These are phyloP conservation scores for Ogataea saltuana DNA, from an alignment of 805 yeast species.

Conservation along the genomic window DNA sequence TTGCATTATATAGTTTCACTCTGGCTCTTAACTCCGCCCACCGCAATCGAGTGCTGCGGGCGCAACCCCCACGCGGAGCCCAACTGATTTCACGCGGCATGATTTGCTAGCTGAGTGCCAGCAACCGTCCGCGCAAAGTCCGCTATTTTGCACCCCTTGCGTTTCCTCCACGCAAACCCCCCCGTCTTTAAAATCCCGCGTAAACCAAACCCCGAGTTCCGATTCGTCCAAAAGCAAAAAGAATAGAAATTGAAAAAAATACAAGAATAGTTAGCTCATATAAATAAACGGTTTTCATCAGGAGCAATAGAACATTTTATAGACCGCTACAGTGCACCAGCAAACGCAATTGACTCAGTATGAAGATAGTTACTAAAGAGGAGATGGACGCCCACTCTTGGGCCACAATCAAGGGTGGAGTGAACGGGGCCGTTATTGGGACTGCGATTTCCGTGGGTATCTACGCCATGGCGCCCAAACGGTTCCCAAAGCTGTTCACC, in stretches of 20 bases:
- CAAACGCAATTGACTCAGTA: conserved; percentile 34
- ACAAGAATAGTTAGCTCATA: not conserved
- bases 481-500: conserved; percentile 44
- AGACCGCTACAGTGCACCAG: not conserved
- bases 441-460: conserved; percentile 54
- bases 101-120: no score
- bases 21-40: no score
- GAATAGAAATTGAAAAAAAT: not conserved
- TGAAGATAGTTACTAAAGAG: conserved; percentile 69
- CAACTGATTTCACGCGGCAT: no score
- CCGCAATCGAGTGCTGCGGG: no score
- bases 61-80: no score
- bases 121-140: no score
- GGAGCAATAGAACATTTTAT: not conserved
- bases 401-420: conserved; percentile 59
- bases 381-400: conserved; percentile 66
- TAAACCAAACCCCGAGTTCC: no score
- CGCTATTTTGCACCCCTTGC: no score
- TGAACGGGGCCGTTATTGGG: conserved; percentile 59
- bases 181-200: no score
- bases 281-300: conserved; percentile 1
- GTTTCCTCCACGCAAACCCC: no score
- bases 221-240: not conserved
- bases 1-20: no score
- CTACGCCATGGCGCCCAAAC: conserved; percentile 50